phyloP scores from a whole-genome alignment of 805 yeast species.

The Kodamaea neixiangensis region DNA sequence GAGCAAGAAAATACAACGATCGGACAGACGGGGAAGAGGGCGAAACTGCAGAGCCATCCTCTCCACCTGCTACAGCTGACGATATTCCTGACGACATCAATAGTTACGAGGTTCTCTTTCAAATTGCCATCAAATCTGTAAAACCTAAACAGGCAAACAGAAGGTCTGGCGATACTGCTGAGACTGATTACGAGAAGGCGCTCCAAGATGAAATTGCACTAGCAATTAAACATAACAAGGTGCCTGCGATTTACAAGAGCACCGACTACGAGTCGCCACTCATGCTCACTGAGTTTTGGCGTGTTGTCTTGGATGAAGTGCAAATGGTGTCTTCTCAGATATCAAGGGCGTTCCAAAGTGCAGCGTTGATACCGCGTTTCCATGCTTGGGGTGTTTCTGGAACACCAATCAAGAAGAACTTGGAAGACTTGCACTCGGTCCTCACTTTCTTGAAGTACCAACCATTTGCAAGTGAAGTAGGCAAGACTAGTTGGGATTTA shows the following conservation, averaged over 20 bases:
- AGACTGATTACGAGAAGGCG: conserved; percentile 35
- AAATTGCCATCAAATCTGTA: conserved; percentile 22
- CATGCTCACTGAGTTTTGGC: conserved; percentile 80
- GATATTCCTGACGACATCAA: conserved; percentile 19
- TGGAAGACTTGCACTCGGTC: conserved; percentile 70
- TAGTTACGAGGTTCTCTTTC: conserved; percentile 27
- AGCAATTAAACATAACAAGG: conserved; percentile 31
- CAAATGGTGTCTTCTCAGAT: conserved; percentile 82
- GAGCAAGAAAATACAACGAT: conserved; percentile 16
- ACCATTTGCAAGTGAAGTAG: conserved; percentile 60
- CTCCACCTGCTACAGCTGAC: conserved; percentile 23
- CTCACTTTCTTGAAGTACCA: conserved; percentile 62
- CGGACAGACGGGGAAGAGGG: neutral
- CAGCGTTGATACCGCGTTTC: conserved; percentile 74
- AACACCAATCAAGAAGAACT: conserved; percentile 74
- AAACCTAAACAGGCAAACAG: conserved; percentile 33
- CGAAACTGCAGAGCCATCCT: neutral
- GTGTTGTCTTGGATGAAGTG: conserved; percentile 90
- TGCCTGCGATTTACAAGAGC: conserved; percentile 22
- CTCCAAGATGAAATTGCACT: conserved; percentile 33
- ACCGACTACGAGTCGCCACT: conserved; percentile 77
- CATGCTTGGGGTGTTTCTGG: conserved; percentile 99
- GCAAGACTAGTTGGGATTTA: conserved; percentile 42
- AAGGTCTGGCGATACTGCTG: conserved; percentile 21
- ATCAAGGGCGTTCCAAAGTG: conserved; percentile 77